Evolutionary conservation across 805 yeast genomes (phyloP), one percentile per base, ranked within the genome.

Genomic region (Zygosaccharomyces rouxii): DNA sequence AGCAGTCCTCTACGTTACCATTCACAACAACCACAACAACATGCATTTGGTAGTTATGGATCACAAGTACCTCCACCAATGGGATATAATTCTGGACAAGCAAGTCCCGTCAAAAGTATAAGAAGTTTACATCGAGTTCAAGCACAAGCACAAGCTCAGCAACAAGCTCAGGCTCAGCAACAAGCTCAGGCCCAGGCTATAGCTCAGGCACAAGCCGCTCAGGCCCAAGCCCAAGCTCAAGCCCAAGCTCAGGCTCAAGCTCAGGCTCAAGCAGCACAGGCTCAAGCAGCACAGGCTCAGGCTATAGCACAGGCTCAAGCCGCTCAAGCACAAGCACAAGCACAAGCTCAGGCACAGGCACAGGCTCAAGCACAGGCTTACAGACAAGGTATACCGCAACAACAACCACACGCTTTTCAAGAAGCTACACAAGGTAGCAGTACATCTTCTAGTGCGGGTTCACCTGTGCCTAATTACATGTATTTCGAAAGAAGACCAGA

Each of bases 401-500:
- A 59, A 33, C 66, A 60, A 33, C 61, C 54, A 30, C 37, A 52
- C 43, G 56, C 54, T 47, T 51, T 53, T 39, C 59, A 52, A 14
- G 58, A 56, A 7, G 62, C 60, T 22, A 62, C 56, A 25, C 63
- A 50, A 44, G 57, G 53, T 46, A 46, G 31, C 23, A 48, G 41
- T 30, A 35, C 56, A 28, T 26, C 53, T 48, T 38, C 55, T 39
- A 39, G 26, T 18, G 11, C 51, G 22, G 23, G 38, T 4, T 7
- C 47, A 4, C 41, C 44, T 35, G 38, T 45, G 30, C 39, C 64
- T 7, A 81, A 80, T 49, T 81, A 83, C 57, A 86, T 84, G 52
- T 77, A 80, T 58, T 85, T 89, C 69, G 89, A 83, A 56, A 78
- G 96, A 49, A 89, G 86, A 58, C 96, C 97, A 0, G 89, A 85